A percentile compares a stretch with the other conserved stretches of the same genome.
phyloP scores from a whole-genome alignment of 148 eudicot species.

The Limonium bicolor region DNA sequence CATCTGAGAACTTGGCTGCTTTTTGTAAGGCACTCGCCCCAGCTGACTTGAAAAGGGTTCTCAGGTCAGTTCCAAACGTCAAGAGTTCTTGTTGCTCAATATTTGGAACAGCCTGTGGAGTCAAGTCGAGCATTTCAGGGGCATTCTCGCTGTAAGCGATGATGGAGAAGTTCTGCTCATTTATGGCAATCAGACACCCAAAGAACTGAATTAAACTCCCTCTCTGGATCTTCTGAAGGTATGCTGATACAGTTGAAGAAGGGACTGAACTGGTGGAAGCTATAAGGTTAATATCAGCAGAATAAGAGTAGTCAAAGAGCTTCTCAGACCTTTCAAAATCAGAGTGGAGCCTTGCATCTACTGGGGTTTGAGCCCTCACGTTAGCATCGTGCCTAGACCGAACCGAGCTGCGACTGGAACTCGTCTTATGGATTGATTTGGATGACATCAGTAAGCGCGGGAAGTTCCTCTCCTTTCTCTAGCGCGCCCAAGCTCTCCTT shows the following conservation, averaged over 20 bases:
- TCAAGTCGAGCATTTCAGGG: constrained; percentile 62
- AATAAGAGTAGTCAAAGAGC: constrained; percentile 51
- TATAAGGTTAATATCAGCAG: constrained; percentile 37
- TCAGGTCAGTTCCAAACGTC: constrained; percentile 55
- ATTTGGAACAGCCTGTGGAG: constrained; percentile 56
- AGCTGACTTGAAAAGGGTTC: constrained; percentile 41
- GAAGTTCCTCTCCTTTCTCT: too few relatives aligned
- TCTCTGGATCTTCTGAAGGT: constrained; percentile 69
- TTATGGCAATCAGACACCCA: constrained; percentile 73
- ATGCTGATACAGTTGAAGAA: constrained; percentile 52
- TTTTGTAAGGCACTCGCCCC: constrained; percentile 60
- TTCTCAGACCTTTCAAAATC: constrained; percentile 50
- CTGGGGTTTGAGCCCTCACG: constrained; percentile 38
- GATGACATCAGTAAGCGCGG: too few relatives aligned
- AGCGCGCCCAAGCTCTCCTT: too few relatives aligned
- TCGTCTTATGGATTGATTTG: constrained; percentile 32
- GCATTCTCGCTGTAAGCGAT: constrained; percentile 83
- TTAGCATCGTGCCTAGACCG: constrained; percentile 34
- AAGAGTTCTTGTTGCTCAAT: constrained; percentile 50
- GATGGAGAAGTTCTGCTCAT: constrained; percentile 35
- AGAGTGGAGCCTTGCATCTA: constrained; percentile 70
- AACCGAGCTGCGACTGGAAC: constrained; percentile 42
- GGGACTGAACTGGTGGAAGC: constrained; percentile 41
- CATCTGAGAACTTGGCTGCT: constrained; percentile 41
- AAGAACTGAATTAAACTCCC: constrained; percentile 68